A percentile compares a stretch with the other conserved stretches of the same genome.
phyloP scores from a whole-genome alignment of 352 stramenopile species.

The Sclerospora graminicola region DNA sequence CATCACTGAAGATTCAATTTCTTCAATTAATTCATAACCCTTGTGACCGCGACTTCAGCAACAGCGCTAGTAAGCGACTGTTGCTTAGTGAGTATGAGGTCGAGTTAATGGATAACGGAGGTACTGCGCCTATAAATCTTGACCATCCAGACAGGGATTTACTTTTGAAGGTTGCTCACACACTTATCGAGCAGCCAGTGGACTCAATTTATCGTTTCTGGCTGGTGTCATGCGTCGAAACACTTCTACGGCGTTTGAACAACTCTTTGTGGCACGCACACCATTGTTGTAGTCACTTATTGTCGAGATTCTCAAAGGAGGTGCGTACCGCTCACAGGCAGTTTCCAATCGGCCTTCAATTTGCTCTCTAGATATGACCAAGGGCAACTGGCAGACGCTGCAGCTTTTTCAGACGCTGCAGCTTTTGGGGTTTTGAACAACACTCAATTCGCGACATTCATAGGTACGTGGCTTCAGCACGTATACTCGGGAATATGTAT shows the following conservation, averaged over 20 bases:
- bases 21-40: slow-evolving; percentile 94
- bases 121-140: slow-evolving; percentile 42
- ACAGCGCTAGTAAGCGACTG: slow-evolving; percentile 74
- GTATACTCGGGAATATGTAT: not conserved
- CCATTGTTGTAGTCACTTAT: slow-evolving; percentile 86
- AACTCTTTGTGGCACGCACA: slow-evolving; percentile 86
- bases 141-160: slow-evolving; percentile 71
- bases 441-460: slow-evolving; percentile 84
- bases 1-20: slow-evolving; percentile 92
- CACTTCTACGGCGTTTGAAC: slow-evolving; percentile 89
- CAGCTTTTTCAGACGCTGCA: slow-evolving; percentile 88
- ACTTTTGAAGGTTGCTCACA: slow-evolving; percentile 85
- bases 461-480: slow-evolving; percentile 58
- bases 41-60: slow-evolving; percentile 89
- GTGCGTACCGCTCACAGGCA: slow-evolving; percentile 82
- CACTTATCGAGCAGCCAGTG: slow-evolving; percentile 83
- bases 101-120: slow-evolving; percentile 35
- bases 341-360: slow-evolving; percentile 94
- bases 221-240: slow-evolving; percentile 93
- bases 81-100: slow-evolving; percentile 64
- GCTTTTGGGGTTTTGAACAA: slow-evolving; percentile 70
- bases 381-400: slow-evolving; percentile 88
- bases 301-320: slow-evolving; percentile 77
- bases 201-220: slow-evolving; percentile 95
- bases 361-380: slow-evolving; percentile 92